phyloP scores from a whole-genome alignment of 1,284 basidiomycete genomes.

The Mycosarcoma maydis region DNA sequence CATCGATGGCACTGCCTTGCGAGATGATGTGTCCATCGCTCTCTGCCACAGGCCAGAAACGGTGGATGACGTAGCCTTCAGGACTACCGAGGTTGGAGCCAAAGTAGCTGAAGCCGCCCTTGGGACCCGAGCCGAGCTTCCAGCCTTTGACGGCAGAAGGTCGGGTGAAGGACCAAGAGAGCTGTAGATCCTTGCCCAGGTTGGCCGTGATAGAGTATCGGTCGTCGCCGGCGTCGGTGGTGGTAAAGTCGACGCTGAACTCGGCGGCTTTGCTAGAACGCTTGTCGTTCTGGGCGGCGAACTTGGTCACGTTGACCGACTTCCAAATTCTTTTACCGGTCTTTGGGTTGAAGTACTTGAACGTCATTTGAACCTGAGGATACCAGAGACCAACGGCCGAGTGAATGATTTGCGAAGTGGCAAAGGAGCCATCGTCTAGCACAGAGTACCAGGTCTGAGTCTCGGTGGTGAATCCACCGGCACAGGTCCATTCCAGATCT shows the following conservation, averaged over 20 bases:
- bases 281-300: constrained; percentile 77
- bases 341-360: constrained; percentile 83
- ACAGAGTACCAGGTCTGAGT: constrained; percentile 90
- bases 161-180: constrained; percentile 79
- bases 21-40: constrained; percentile 78
- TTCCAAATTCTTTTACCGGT: constrained; percentile 85
- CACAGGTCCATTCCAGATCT: constrained; percentile 85
- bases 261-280: constrained; percentile 88
- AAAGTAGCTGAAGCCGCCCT: constrained; percentile 91
- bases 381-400: constrained; percentile 91
- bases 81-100: constrained; percentile 69
- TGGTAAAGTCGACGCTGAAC: constrained; percentile 75
- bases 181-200: constrained; percentile 80
- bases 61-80: constrained; percentile 61
- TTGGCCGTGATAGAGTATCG: constrained; percentile 83
- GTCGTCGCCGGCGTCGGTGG: constrained; percentile 75
- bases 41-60: constrained; percentile 68
- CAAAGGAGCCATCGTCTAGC: constrained; percentile 80
- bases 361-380: constrained; percentile 93
- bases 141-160: constrained; percentile 81
- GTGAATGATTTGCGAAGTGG: constrained; percentile 95
- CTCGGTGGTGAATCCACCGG: constrained; percentile 86
- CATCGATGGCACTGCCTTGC: constrained; percentile 75
- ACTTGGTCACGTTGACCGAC: constrained; percentile 86
- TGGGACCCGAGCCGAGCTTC: constrained; percentile 87